Evolutionary conservation across 106 monocot genomes (phyloP).

Genomic region (Acanthochlamys bracteata): DNA sequence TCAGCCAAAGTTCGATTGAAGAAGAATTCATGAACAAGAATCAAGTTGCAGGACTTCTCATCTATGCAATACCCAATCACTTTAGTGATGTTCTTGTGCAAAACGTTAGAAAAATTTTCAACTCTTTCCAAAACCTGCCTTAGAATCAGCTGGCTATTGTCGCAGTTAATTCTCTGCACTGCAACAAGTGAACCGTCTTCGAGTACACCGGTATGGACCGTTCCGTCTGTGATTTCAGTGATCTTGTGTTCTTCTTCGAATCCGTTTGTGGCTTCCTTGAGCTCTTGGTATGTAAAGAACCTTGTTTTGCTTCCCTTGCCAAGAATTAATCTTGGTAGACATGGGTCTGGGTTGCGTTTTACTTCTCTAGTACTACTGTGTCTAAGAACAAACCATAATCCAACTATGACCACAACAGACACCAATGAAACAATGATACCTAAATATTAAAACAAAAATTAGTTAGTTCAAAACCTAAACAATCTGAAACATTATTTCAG

Average conservation of each 20-base stretch:
- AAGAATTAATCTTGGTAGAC: slow-evolving; percentile 44
- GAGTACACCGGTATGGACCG: slow-evolving; percentile 44
- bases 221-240: slow-evolving; percentile 23
- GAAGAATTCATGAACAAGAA: slow-evolving; percentile 68
- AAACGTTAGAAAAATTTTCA: slow-evolving; percentile 40
- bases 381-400: slow-evolving; percentile 39
- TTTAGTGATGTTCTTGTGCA: slow-evolving; percentile 52
- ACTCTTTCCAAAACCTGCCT: slow-evolving; percentile 33
- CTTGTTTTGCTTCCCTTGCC: slow-evolving; percentile 24
- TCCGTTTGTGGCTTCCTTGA: slow-evolving; percentile 67
- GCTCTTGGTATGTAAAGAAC: slow-evolving; percentile 66
- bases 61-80: slow-evolving; percentile 73
- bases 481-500: no score
- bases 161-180: slow-evolving; percentile 54
- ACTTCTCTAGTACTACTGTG: slow-evolving; percentile 23
- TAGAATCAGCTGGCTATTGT: slow-evolving; percentile 25
- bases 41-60: slow-evolving; percentile 27
- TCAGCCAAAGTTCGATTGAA: slow-evolving; percentile 44
- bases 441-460: slow-evolving; percentile 9
- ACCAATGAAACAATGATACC: slow-evolving; percentile 46
- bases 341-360: slow-evolving; percentile 28
- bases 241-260: slow-evolving; percentile 48
- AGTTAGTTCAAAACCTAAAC: no score
- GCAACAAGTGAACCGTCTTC: slow-evolving; percentile 58
- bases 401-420: slow-evolving; percentile 24